These are phyloP conservation scores for Malassezia obtusa DNA, from an alignment of 1,284 basidiomycete genomes.

Conservation along the genomic window DNA sequence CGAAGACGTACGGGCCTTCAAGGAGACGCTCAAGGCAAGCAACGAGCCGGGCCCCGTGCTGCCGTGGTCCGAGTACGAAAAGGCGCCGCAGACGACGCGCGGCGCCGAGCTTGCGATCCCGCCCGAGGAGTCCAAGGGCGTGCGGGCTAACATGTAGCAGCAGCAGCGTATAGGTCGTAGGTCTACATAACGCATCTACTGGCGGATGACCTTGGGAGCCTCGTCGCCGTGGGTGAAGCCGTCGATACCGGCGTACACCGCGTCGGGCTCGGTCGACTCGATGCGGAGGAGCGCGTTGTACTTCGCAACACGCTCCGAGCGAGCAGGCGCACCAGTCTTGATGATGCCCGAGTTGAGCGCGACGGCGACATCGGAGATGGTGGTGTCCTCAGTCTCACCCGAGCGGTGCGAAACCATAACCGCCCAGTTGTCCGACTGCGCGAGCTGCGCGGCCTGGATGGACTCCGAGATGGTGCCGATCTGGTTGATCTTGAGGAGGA, in stretches of 20 bases:
- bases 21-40: slow-evolving; percentile 54
- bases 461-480: slow-evolving; percentile 99
- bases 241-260: slow-evolving; percentile 42
- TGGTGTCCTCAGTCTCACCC: slow-evolving; percentile 60
- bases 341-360: slow-evolving; percentile 89
- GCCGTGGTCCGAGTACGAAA: slow-evolving; percentile 21
- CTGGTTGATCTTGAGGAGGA: slow-evolving; percentile 87
- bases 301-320: slow-evolving; percentile 87
- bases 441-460: slow-evolving; percentile 89
- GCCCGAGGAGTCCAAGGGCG: background rate
- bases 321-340: slow-evolving; percentile 94
- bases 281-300: slow-evolving; percentile 47
- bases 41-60: slow-evolving; percentile 50
- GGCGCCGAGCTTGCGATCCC: slow-evolving; percentile 8
- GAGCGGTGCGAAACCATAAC: slow-evolving; percentile 99
- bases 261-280: slow-evolving; percentile 33
- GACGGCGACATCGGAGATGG: slow-evolving; percentile 93
- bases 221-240: slow-evolving; percentile 39
- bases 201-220: slow-evolving; percentile 36
- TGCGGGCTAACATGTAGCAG: background rate
- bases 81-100: slow-evolving; percentile 18
- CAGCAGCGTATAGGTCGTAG: background rate
- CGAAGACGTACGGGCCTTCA: slow-evolving; percentile 64
- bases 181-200: slow-evolving; percentile 11
- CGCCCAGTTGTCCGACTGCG: slow-evolving; percentile 94